A percentile compares a stretch with the other conserved stretches of the same genome.
phyloP scores from a whole-genome alignment of 192 early-diverging fungal genomes.

The Lobulomyces angularis region DNA sequence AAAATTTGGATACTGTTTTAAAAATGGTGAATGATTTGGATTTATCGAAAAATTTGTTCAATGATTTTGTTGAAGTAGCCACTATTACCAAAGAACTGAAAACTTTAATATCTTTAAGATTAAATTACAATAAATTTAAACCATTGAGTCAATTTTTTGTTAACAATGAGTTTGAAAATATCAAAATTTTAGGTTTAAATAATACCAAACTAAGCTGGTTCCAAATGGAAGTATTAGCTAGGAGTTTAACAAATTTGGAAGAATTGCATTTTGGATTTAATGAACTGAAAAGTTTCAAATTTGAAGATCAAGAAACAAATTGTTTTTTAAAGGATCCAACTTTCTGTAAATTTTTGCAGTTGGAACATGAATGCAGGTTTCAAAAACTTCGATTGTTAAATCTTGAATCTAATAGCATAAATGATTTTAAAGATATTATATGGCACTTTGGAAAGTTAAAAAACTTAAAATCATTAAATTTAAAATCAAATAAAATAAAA shows the following conservation, averaged over 20 bases:
- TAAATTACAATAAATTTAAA: slow-evolving; percentile 25
- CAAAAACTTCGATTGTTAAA: no score
- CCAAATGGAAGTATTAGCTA: slow-evolving; percentile 11
- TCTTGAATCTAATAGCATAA: no score
- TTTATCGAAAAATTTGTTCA: slow-evolving; percentile 27
- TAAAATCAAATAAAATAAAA: no score
- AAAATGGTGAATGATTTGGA: slow-evolving; percentile 31
- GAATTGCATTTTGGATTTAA: slow-evolving; percentile 33
- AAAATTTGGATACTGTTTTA: slow-evolving; percentile 10
- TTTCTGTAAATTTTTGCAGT: no score
- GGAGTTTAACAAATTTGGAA: slow-evolving; percentile 14
- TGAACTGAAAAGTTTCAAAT: slow-evolving; percentile 5
- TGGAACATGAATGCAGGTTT: no score
- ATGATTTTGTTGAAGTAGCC: slow-evolving; percentile 18
- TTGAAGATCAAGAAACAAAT: no score
- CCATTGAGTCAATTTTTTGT: background rate
- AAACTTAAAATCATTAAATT: no score
- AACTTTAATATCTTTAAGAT: slow-evolving; percentile 17
- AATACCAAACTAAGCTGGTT: slow-evolving; percentile 20
- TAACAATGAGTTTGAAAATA: slow-evolving; percentile 9
- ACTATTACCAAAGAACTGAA: slow-evolving; percentile 19
- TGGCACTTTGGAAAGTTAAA: no score
- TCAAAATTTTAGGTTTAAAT: slow-evolving; percentile 20
- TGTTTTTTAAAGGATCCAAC: no score
- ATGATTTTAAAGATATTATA: no score